Base-by-base conservation (phyloP, 2,329 filamentous ascomycete species). In the Aspergillus pseudotamarii region DNA sequence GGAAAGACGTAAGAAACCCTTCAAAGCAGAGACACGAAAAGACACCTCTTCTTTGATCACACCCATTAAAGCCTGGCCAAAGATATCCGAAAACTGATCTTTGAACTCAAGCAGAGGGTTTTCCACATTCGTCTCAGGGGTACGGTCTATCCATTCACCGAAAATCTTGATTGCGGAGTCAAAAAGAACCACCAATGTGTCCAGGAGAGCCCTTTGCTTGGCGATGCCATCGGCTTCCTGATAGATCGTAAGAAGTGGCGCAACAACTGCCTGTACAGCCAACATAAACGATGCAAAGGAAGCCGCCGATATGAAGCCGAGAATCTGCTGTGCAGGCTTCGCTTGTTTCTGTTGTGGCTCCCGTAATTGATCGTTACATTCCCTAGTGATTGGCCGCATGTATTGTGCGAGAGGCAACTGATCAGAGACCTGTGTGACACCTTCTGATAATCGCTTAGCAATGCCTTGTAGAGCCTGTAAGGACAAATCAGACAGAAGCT, bases 321-420 rank as follows among this genome's bases (percentile, higher is more conserved):
- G 72, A 21, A 91, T 89, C 30, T 85, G 83, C 21, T 87, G 87
- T 3, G 87, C 84, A 11, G 87, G 87, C 69, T 86, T 86, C 4
- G 88, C 89, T 71, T 91, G 87, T 71, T 90, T 90, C 6, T 88
- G 88, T 51, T 88, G 88, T 8, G 89, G 88, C 71, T 91, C 88
- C 69, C 88, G 86, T 4, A 91, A 79, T 69, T 90, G 87, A 65
- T 90, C 86, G 64, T 89, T 87, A 71, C 88, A 90, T 75, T 91
- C 89, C 68, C 88, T 88, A 53, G 85, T 85, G 63, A 90, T 84
- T 1, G 87, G 85, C 53, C 83, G 83, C 28, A 91, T 75, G 72
- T 86, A 91, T 34, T 75, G 84, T 66, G 74, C 83, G 73, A 81
- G 80, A 70, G 70, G 81, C 64, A 76, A 78, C 68, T 76, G 72